Evolutionary conservation across 441 rosid species (phyloP).

Genomic region (Adansonia gregorii): DNA sequence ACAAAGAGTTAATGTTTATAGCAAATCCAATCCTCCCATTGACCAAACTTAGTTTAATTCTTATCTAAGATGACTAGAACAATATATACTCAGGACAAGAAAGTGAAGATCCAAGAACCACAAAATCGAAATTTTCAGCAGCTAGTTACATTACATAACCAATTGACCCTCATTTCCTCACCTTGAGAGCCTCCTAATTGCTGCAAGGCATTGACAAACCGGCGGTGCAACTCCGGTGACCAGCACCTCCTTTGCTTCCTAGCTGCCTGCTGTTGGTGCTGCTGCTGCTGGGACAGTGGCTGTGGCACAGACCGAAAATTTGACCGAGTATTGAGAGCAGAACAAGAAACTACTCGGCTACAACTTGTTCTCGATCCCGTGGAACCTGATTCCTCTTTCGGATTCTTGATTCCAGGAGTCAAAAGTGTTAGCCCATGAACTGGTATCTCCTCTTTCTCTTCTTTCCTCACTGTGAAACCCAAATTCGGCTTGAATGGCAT

Average conservation of each 20-base stretch:
- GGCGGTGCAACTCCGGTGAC: conserved; percentile 90
- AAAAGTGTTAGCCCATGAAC: conserved; percentile 57
- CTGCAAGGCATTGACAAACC: conserved; percentile 79
- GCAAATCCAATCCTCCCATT: background rate
- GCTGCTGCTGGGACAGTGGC: conserved; percentile 34
- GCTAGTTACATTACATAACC: background rate
- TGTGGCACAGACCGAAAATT: conserved; percentile 44
- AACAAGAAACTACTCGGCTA: conserved; percentile 48
- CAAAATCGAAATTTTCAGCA: background rate
- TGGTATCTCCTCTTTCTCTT: conserved; percentile 47
- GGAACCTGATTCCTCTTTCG: conserved; percentile 57
- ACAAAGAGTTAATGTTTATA: background rate
- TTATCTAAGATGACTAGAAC: background rate
- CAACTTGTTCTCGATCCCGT: conserved; percentile 46
- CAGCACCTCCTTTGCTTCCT: conserved; percentile 97
- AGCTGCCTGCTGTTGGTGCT: conserved; percentile 53
- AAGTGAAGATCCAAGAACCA: background rate
- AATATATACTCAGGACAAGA: background rate
- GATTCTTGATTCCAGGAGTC: conserved; percentile 56
- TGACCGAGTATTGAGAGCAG: conserved; percentile 48
- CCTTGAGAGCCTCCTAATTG: conserved; percentile 95
- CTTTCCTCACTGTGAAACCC: conserved; percentile 42
- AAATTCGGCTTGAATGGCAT: conserved; percentile 48
- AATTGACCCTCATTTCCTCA: conserved; percentile 28
- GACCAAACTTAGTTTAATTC: conserved; percentile 15